Conservation (phyloP, 768 basidiomycete species). For the Clitopilus passeckerianus region DNA sequence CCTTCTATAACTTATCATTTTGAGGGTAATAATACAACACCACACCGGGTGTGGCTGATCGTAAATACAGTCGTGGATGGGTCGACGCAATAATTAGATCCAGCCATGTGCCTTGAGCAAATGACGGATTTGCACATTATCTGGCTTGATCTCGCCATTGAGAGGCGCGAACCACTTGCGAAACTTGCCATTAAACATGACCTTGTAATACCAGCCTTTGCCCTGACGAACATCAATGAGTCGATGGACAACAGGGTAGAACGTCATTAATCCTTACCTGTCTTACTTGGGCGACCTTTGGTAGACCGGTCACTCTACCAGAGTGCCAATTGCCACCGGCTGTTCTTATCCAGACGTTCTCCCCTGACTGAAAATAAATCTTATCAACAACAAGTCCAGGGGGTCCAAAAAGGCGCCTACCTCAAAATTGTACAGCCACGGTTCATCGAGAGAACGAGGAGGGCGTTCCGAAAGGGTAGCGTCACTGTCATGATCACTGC, state of each 20-base stretch:
- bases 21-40: too few species aligned
- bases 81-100: constrained; percentile 5
- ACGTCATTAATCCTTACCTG: constrained; percentile 26
- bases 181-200: constrained; percentile 40
- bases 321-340: constrained; percentile 44
- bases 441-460: constrained; percentile 42
- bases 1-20: too few species aligned
- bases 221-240: constrained; percentile 22
- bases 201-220: constrained; percentile 50
- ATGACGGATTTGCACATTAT: constrained; percentile 37
- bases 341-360: constrained; percentile 49
- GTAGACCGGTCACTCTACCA: constrained; percentile 43
- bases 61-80: too few species aligned
- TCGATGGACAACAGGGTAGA: constrained; percentile 1
- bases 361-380: constrained; percentile 29
- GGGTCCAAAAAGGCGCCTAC: constrained; percentile 19
- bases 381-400: neutral
- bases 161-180: constrained; percentile 61
- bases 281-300: constrained; percentile 36
- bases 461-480: constrained; percentile 20
- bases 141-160: constrained; percentile 65
- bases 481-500: constrained; percentile 28
- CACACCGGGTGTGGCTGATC: too few species aligned
- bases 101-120: constrained; percentile 47
- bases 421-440: constrained; percentile 49